Percentiles rank a stretch among this genome's conserved stretches.
These are phyloP conservation scores for Volvariella volvacea DNA, from an alignment of 1,284 basidiomycete species.

Conservation along the genomic window DNA sequence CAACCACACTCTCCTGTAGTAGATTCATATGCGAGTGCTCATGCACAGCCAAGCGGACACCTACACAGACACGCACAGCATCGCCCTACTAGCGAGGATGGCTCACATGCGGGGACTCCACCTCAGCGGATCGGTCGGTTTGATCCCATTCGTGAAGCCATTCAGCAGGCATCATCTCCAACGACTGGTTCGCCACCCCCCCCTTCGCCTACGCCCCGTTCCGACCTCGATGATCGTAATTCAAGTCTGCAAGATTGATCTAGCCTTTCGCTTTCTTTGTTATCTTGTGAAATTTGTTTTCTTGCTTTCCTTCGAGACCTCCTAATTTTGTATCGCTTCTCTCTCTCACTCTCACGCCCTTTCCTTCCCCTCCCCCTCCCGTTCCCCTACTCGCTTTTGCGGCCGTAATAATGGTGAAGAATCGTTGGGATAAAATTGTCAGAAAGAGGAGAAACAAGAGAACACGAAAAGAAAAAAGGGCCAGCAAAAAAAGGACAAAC, in stretches of 20 bases:
- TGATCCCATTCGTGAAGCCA: slow-evolving; percentile 39
- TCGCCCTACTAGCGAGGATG: not conserved
- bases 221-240: not conserved
- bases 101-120: slow-evolving; percentile 7
- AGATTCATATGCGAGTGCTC: no score
- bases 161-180: slow-evolving; percentile 14
- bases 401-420: not conserved
- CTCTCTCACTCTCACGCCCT: not conserved
- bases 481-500: no score
- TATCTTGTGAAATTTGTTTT: not conserved
- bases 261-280: not conserved
- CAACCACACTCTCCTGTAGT: no score
- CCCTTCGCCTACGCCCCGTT: not conserved
- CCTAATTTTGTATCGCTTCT: not conserved
- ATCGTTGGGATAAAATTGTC: not conserved
- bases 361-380: not conserved
- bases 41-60: slow-evolving; percentile 12
- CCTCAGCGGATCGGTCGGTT: slow-evolving; percentile 33
- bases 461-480: no score
- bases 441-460: no score
- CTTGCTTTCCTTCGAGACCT: not conserved
- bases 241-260: no score
- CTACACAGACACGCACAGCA: no score
- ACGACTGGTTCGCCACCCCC: slow-evolving; percentile 7
- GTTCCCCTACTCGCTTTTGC: not conserved